Base-by-base conservation (phyloP, 2,329 filamentous ascomycete genomes). In the Dactylellina sp. region DNA sequence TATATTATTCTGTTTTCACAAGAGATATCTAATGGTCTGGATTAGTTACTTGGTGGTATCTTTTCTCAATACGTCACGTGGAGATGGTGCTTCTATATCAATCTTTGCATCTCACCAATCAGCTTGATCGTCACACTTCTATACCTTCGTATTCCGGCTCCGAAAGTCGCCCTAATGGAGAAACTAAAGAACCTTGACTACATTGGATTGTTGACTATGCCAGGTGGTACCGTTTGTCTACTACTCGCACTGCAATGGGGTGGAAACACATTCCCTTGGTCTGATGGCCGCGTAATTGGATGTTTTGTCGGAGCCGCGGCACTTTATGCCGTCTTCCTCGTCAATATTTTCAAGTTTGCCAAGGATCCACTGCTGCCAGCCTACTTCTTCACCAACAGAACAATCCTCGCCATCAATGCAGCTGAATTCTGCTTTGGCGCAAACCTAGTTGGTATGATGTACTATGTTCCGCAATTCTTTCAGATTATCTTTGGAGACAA, bases 201-300 rank as follows among this genome's bases (percentile, higher is more conserved):
- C 77, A 44, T 88, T 0, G 87, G 88, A 32, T 88, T 86, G 77
- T 85, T 16, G 83, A 72, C 88, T 79, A 86, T 90, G 74, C 80
- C 89, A 9, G 87, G 87, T 0, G 83, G 83, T 22, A 83, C 88
- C 32, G 82, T 89, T 12, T 87, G 84, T 75, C 84, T 89, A 40
- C 80, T 90, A 1, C 81, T 90, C 2, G 88, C 88, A 0, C 81
- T 90, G 35, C 86, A 89, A 77, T 89, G 87, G 87, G 87, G 86
- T 55, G 87, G 87, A 1, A 83, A 83, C 1, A 82, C 79, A 1
- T 85, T 87, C 75, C 75, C 81, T 0, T 89, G 86, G 86, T 80
- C 79, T 44, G 83, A 81, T 75, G 84, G 84, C 81, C 83, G 84
- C 40, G 83, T 87, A 57, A 84, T 88, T 53, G 76, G 84, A 6